Percentiles rank a stretch among this genome's conserved stretches.
These are phyloP conservation scores for Ramalina peruviana DNA, from an alignment of 495 filamentous ascomycete genomes.

Conservation along the genomic window DNA sequence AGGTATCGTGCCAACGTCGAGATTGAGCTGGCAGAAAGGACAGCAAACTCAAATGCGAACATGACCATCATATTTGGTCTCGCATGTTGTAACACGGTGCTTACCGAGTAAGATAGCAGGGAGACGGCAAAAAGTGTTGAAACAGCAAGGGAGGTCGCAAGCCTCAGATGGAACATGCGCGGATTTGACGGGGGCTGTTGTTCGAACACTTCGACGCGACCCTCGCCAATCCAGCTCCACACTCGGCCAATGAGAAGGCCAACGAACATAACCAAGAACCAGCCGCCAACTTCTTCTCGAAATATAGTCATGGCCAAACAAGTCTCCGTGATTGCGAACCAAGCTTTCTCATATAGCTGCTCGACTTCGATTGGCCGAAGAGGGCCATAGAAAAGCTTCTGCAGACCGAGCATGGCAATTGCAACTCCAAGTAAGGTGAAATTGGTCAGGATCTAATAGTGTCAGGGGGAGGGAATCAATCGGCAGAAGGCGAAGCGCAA, in stretches of 20 bases:
- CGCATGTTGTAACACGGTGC: constrained; percentile 69
- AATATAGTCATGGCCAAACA: constrained; percentile 99
- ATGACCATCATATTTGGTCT: constrained; percentile 99
- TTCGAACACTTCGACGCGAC: constrained; percentile 83
- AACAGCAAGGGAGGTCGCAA: constrained; percentile 63
- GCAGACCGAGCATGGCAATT: constrained; percentile 69
- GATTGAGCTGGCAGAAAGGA: constrained; percentile 63
- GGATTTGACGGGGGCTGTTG: constrained; percentile 91
- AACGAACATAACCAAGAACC: constrained; percentile 93
- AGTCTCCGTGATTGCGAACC: constrained; percentile 95
- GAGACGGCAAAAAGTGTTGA: constrained; percentile 62
- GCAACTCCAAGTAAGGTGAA: constrained; percentile 63
- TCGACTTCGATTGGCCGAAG: constrained; percentile 90
- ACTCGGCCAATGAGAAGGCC: constrained; percentile 85
- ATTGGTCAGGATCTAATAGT: constrained; percentile 68
- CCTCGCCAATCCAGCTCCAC: constrained; percentile 96
- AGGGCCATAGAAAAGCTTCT: constrained; percentile 79
- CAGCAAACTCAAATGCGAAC: constrained; percentile 95
- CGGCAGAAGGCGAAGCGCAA: not conserved
- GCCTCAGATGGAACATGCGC: constrained; percentile 70
- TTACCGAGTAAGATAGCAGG: constrained; percentile 66
- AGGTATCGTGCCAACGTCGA: constrained; percentile 68
- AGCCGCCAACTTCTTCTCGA: constrained; percentile 80
- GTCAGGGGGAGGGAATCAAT: constrained; percentile 1
- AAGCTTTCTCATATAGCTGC: constrained; percentile 91